Evolutionary conservation across 164 flowering plant genomes (phyloP), one percentile per base, ranked within the genome.

Genomic region (Sextonia rubra): DNA sequence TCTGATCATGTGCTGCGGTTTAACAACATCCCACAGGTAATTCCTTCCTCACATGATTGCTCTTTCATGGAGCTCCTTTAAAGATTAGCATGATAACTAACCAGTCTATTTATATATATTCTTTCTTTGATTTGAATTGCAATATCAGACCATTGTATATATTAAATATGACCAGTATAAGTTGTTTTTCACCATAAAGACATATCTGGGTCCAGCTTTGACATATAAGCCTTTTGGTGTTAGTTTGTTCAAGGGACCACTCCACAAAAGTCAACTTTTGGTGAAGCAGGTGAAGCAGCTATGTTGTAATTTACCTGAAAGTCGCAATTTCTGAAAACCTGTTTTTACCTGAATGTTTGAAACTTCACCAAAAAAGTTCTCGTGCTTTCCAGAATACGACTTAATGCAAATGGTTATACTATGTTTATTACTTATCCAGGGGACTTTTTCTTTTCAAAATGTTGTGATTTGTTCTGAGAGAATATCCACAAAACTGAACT

Each of bases 21-120:
- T 72, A 93, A 91, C 86, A 93, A 92, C 82, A 96, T 96, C 58
- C 98, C 99, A 24, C 97, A 93, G 93, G 99, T 92, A 86, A 25
- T 47, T 68, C 60, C 23, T 49, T 30, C 14, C 4, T 52, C 20
- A 15, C n/a, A 7, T 37, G 15, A 52, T 2, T 60, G 12, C 29
- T 22, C 25, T 61, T 61, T 61, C 26, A 12, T 22, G 64, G 64
- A 61, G 23, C 22, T 7, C 29, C 64, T 61, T 9, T 22, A 20
- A 61, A 61, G 18, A 24, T 1, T n/a, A 17, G 8, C 22, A n/a
- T 18, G 49, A 29, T 17, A 26, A 69, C 29, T 26, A 11, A 17
- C 49, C 44, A 24, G n/a, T 2, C 24, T 37, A 12, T 32, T 11
- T 8, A 18, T 32, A 25, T 22, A 61, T 24, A 4, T 61, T 52